Base-by-base conservation (phyloP, 345 rosid species). In the Rubroshorea leprosula region DNA sequence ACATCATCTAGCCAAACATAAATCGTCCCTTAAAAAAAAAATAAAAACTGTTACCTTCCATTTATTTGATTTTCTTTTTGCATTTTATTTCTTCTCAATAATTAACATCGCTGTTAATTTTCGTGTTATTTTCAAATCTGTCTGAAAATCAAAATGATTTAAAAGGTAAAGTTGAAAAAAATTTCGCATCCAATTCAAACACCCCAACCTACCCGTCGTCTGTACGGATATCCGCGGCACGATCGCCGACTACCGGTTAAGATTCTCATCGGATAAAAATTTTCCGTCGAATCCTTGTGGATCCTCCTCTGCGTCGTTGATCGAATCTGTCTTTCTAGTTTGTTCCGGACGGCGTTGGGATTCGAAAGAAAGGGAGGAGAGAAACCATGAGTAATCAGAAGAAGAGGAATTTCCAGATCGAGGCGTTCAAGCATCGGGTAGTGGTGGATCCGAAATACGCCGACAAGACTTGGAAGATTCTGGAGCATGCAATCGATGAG, bases 401-500 rank as follows among this genome's bases (percentile, higher is more conserved):
- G 92, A 89, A 82, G 82, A 85, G 91, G 77, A 87, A 83, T 76
- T 93, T 93, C 66, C 97, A 89, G 75, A 93, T 93, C 69, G 99
- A 93, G 75, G 99, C 97, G 63, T 93, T 93, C 73, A 93, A 93
- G 82, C 96, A 93, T 61, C 86, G 92, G 24, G 97, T 93, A 44
- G 96, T 89, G 35, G 97, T 89, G 67, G 99, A 93, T 87, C 97
- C 97, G 24, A 93, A 87, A 65, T 89, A 93, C 59, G 91, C 99
- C 44, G 96, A 93, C 21, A 93, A 89, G 81, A 93, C 95, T 0
- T 93, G 99, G 99, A 91, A 78, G 83, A 80, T 89, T 70, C 87
- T 93, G 14, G 99, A 93, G 73, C 97, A 91, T 70, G 99, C 97
- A 50, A 93, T 89, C 61, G 94, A 83, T 51, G 96, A 89, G 85